Percentiles rank a stretch among this genome's conserved stretches.
phyloP scores from a whole-genome alignment of 306 rosid genomes.

The Fragaria ananassa region DNA sequence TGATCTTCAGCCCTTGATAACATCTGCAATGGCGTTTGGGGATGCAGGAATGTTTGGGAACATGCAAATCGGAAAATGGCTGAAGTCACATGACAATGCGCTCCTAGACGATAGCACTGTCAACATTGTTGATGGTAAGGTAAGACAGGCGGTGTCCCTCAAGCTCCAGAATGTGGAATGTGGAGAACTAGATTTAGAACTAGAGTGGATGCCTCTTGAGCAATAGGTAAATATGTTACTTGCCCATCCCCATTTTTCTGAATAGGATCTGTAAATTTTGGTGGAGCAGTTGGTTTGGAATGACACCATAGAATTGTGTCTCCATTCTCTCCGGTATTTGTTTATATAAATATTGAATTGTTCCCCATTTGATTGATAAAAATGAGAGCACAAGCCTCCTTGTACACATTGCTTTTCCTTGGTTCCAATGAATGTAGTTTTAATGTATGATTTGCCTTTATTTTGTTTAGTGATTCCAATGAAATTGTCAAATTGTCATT shows the following conservation, averaged over 20 bases:
- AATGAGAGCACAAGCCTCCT: not conserved
- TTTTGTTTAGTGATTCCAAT: not conserved
- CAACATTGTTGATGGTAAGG: constrained; percentile 65
- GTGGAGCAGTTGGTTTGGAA: constrained; percentile 18
- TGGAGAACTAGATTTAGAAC: constrained; percentile 78
- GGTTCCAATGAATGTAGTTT: not conserved
- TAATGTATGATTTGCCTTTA: not conserved
- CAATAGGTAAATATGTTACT: constrained; percentile 46
- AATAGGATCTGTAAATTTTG: constrained; percentile 28
- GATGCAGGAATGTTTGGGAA: constrained; percentile 84
- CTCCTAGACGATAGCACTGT: constrained; percentile 74
- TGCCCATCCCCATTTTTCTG: constrained; percentile 18
- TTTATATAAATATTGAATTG: constrained; percentile 9
- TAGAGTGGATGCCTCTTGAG: constrained; percentile 94
- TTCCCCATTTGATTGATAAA: constrained; percentile 4
- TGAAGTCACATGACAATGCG: constrained; percentile 85
- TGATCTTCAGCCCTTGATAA: constrained; percentile 90
- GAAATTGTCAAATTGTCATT: not conserved
- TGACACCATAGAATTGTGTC: constrained; percentile 13
- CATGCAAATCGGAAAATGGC: constrained; percentile 99
- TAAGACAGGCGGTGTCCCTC: constrained; percentile 63
- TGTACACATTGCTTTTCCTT: not conserved
- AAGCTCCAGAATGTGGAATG: constrained; percentile 94
- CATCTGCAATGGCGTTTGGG: constrained; percentile 94
- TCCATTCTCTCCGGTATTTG: constrained; percentile 21